Evolutionary conservation across 345 rosid species (phyloP).

Genomic region (Melastoma malabathricum): DNA sequence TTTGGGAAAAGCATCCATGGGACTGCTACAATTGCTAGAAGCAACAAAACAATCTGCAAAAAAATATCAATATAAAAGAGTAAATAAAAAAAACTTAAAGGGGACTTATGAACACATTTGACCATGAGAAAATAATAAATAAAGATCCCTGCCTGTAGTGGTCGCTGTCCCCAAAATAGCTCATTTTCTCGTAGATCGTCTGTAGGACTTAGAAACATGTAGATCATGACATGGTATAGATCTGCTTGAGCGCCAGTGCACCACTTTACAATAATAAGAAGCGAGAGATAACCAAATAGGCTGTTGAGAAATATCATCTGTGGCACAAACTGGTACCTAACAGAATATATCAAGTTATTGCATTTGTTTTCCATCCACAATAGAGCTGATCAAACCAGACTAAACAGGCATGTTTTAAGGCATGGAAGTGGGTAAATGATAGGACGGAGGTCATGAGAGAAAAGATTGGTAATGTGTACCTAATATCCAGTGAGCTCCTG

Average conservation of each 20-base stretch:
- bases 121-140: slow-evolving; percentile 1
- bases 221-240: slow-evolving; percentile 95
- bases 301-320: slow-evolving; percentile 91
- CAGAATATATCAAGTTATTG: slow-evolving; percentile 13
- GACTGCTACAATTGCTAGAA: slow-evolving; percentile 66
- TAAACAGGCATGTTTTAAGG: neutral
- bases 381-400: neutral
- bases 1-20: slow-evolving; percentile 99
- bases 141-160: slow-evolving; percentile 51
- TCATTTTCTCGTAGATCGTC: slow-evolving; percentile 80
- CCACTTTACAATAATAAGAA: slow-evolving; percentile 89
- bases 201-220: slow-evolving; percentile 91
- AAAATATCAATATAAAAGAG: slow-evolving; percentile 3
- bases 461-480: slow-evolving; percentile 21
- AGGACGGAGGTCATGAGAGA: neutral
- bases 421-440: neutral
- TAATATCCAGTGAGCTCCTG: slow-evolving; percentile 58
- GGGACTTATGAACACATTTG: neutral
- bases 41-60: slow-evolving; percentile 66
- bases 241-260: slow-evolving; percentile 97
- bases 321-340: slow-evolving; percentile 95
- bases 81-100: neutral
- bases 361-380: neutral
- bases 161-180: slow-evolving; percentile 89
- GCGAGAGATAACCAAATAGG: slow-evolving; percentile 89